phyloP scores from a whole-genome alignment of 2,329 filamentous ascomycete species.

The Aspergillus sp. region DNA sequence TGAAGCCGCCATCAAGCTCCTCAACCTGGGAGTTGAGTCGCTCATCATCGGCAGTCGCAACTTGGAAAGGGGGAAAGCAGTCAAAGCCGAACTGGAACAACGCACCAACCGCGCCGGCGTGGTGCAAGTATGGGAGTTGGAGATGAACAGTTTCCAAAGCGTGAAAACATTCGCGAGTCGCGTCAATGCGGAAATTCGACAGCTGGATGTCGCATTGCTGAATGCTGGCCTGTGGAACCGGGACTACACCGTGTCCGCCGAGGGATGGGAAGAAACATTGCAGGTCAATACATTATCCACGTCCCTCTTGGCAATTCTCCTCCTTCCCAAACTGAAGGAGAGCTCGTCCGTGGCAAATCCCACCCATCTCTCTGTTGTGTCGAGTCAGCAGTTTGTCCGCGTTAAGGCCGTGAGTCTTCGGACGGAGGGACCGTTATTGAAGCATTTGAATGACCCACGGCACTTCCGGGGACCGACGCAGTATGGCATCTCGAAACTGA shows the following conservation, averaged over 20 bases:
- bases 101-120: conserved; percentile 28
- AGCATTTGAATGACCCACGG: conserved; percentile 30
- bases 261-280: conserved; percentile 52
- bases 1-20: conserved; percentile 49
- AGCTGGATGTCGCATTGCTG: conserved; percentile 46
- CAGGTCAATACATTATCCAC: conserved; percentile 61
- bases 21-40: conserved; percentile 38
- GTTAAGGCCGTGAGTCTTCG: conserved; percentile 31
- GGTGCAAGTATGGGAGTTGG: conserved; percentile 46
- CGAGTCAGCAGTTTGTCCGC: conserved; percentile 40
- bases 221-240: conserved; percentile 46
- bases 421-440: conserved; percentile 29
- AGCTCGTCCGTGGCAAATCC: conserved; percentile 30
- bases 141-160: conserved; percentile 46
- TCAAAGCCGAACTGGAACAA: conserved; percentile 39
- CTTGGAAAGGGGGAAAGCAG: conserved; percentile 39
- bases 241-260: conserved; percentile 33
- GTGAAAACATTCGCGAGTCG: conserved; percentile 43
- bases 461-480: conserved; percentile 32
- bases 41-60: conserved; percentile 50
- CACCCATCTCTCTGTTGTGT: conserved; percentile 45
- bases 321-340: conserved; percentile 47
- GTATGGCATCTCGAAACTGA: conserved; percentile 43
- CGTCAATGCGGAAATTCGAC: conserved; percentile 33
- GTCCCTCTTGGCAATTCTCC: conserved; percentile 51